These are phyloP conservation scores for Solanum hybrid DNA, from an alignment of 305 asterid species.

Conservation along the genomic window DNA sequence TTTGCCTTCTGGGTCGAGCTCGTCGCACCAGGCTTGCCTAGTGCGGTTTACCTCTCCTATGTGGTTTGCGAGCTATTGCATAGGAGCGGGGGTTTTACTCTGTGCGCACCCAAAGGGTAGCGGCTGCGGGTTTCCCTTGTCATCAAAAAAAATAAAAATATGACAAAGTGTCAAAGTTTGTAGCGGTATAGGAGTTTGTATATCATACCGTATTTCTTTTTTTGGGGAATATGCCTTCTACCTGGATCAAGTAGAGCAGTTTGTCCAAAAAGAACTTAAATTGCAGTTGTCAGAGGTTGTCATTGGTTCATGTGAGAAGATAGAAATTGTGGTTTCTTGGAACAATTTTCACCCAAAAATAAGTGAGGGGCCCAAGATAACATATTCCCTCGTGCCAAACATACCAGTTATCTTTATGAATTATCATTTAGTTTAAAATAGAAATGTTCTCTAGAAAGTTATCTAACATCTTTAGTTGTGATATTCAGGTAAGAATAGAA, in stretches of 20 bases:
- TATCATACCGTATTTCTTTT: neutral
- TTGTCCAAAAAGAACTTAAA: neutral
- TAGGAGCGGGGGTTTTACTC: too few species aligned
- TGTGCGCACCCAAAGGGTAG: too few species aligned
- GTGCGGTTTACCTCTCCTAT: too few species aligned
- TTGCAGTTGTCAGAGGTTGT: neutral
- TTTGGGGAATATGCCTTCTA: neutral
- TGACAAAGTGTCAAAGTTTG: neutral
- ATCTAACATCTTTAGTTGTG: slow-evolving; percentile 3
- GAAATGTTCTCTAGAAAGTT: neutral
- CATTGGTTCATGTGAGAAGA: neutral
- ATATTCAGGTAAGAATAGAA: slow-evolving; percentile 78
- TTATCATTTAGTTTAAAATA: neutral
- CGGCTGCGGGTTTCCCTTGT: too few species aligned
- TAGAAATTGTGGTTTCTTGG: neutral
- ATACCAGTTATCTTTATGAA: neutral
- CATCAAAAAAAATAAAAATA: neutral
- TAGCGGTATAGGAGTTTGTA: neutral
- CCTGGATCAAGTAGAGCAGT: neutral
- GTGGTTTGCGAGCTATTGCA: too few species aligned
- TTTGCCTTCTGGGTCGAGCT: too few species aligned
- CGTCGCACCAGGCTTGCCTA: too few species aligned
- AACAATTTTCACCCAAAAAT: neutral
- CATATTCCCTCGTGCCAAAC: neutral
- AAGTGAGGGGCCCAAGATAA: neutral